A percentile compares a stretch with the other conserved stretches of the same genome.
These are phyloP conservation scores for Barnettozyma hawaiiensis DNA, from an alignment of 1,139 yeast species.

Conservation along the genomic window DNA sequence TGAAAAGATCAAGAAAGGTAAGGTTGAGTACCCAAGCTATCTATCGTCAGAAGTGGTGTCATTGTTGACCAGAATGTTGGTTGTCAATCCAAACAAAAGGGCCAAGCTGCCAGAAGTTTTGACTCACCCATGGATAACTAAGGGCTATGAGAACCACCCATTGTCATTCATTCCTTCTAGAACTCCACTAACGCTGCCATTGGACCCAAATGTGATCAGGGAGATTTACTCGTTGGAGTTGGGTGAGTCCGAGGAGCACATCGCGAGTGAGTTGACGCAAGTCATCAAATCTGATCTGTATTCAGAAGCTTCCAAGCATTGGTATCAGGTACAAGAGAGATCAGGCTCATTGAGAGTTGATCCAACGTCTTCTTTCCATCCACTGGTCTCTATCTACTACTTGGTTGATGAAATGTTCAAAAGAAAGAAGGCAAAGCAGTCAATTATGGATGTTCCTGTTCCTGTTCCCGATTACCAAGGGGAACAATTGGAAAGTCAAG, in stretches of 20 bases:
- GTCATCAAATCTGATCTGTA: constrained; percentile 67
- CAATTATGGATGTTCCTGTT: constrained; percentile 21
- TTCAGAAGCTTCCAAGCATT: constrained; percentile 54
- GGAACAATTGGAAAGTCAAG: constrained; percentile 13
- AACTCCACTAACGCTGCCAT: constrained; percentile 65
- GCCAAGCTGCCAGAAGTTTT: constrained; percentile 76
- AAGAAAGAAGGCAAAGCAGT: constrained; percentile 56
- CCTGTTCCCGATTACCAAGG: constrained; percentile 22
- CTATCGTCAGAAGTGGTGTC: constrained; percentile 81
- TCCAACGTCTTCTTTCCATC: constrained; percentile 90
- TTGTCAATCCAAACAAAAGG: constrained; percentile 78
- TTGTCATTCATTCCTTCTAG: constrained; percentile 72
- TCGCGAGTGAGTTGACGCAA: constrained; percentile 50
- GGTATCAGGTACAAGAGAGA: constrained; percentile 40
- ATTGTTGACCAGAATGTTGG: constrained; percentile 80
- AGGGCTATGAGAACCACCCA: constrained; percentile 76
- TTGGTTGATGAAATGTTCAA: constrained; percentile 79
- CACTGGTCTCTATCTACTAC: constrained; percentile 79
- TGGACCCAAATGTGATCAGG: constrained; percentile 63
- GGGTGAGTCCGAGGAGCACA: constrained; percentile 56
- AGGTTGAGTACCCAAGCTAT: constrained; percentile 85
- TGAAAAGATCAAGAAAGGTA: constrained; percentile 88
- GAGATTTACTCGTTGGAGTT: constrained; percentile 80
- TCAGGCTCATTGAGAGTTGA: constrained; percentile 26
- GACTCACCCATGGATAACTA: constrained; percentile 91